Evolutionary conservation across 495 filamentous ascomycete species (phyloP).

Genomic region (Parathielavia appendiculata): DNA sequence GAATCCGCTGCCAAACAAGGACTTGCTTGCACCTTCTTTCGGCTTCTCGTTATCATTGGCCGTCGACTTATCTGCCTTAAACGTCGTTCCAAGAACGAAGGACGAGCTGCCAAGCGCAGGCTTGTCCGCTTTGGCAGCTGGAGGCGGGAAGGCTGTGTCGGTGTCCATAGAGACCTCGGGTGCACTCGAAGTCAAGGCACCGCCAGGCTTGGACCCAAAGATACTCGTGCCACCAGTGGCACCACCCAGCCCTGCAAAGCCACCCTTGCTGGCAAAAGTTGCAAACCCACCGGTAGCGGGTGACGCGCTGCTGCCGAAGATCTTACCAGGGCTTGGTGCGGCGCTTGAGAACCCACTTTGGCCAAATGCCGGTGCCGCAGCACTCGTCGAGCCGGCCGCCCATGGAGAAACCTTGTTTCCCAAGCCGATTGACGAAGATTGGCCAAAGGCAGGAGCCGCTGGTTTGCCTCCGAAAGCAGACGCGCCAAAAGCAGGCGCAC

Average conservation of each 20-base stretch:
- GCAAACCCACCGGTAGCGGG: conserved; percentile 49
- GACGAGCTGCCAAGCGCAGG: conserved; percentile 53
- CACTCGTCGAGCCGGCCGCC: conserved; percentile 32
- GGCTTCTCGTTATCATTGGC: conserved; percentile 57
- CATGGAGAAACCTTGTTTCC: conserved; percentile 39
- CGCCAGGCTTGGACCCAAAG: conserved; percentile 46
- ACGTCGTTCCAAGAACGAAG: conserved; percentile 74
- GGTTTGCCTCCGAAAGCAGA: conserved; percentile 36
- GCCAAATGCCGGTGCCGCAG: conserved; percentile 37
- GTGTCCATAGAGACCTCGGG: conserved; percentile 41
- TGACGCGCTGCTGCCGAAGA: conserved; percentile 34
- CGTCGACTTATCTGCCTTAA: conserved; percentile 64
- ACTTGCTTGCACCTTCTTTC: conserved; percentile 37
- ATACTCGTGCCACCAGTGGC: conserved; percentile 38
- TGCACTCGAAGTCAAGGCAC: conserved; percentile 36
- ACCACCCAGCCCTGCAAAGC: conserved; percentile 48
- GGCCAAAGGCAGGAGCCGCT: conserved; percentile 49
- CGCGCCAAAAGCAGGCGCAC: conserved; percentile 32
- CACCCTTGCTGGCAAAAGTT: conserved; percentile 53
- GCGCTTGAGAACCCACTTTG: conserved; percentile 33
- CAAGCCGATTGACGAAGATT: conserved; percentile 36
- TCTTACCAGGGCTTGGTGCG: conserved; percentile 20
- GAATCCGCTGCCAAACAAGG: conserved; percentile 56
- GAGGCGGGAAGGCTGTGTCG: conserved; percentile 38
- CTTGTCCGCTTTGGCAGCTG: conserved; percentile 31